Base-by-base conservation (phyloP, 257 asterid genomes). In the Agastache rugosa region DNA sequence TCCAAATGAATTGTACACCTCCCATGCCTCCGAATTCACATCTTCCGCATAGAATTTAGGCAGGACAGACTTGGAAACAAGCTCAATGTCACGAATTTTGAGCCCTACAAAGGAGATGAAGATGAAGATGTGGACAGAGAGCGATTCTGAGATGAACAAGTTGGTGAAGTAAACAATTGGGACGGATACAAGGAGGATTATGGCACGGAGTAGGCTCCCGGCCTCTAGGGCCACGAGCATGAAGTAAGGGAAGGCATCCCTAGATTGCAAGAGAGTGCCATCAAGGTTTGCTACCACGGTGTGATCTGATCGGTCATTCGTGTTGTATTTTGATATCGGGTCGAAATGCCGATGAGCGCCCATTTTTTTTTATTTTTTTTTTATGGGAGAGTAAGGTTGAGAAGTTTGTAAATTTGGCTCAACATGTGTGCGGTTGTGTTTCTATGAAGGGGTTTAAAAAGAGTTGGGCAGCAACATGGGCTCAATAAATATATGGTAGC, bases 11-110 rank as follows among this genome's bases (percentile, higher is more conserved):
- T 76, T 84, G 69, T 87, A 90, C 53, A 93, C 90, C 60, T 69
- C 61, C 97, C 97, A 93, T 3, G 90, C 67, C 66, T 71, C 86
- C 1, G 89, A 85, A 59, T 87, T 80, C 16, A 91, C 97, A 12
- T 93, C 98, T 23, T 88, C 96, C 1, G 97, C 66, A 31, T 89
- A 93, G 56, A 93, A 93, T 72, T 81, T 91, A 0, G 98, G 96
- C 64, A 91, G 53, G 11, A 93, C 97, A 20, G 98, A 87, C 84
- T 85, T 70, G 0, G 98, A 71, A n/a, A 88, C 96, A 14, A 88
- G 87, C 79, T 93, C 95, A 16, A 91, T 75, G 65, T 93, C 97
- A 0, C 86, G 84, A 2, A 89, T 8, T 58, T 78, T 88, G 44
- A 93, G 76, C 6, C 98, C 96, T 8, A 81, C 83, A 4, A 85